A percentile compares a stretch with the other conserved stretches of the same genome.
Conservation (phyloP, 2,329 filamentous ascomycete genomes). For the Fusarium papillatum region DNA sequence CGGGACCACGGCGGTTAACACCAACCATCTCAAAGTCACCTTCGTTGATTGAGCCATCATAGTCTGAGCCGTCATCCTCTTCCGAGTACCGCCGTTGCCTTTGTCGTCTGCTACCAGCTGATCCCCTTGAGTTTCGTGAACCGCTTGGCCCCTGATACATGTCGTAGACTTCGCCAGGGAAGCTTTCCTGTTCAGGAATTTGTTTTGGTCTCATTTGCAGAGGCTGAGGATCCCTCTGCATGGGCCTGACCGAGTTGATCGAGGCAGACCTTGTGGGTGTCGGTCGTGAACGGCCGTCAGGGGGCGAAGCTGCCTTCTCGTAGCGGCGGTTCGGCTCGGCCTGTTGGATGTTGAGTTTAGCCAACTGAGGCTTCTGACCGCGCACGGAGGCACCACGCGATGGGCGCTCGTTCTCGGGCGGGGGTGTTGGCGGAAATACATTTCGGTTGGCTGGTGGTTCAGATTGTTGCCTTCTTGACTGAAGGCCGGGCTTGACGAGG, state of each 20-base stretch:
- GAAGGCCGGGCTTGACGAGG: constrained; percentile 87
- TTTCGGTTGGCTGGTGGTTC: constrained; percentile 85
- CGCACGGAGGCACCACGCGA: constrained; percentile 72
- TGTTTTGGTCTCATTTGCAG: constrained; percentile 46
- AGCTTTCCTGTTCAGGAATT: constrained; percentile 70
- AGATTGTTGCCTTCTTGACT: constrained; percentile 86
- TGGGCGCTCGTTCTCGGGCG: constrained; percentile 86
- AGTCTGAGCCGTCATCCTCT: constrained; percentile 84
- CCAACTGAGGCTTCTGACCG: constrained; percentile 71
- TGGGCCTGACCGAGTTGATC: constrained; percentile 58
- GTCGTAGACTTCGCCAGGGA: constrained; percentile 79
- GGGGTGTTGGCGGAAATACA: constrained; percentile 97
- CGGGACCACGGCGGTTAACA: constrained; percentile 59
- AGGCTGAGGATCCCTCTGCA: constrained; percentile 53
- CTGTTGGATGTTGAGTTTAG: constrained; percentile 73
- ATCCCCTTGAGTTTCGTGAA: constrained; percentile 48
- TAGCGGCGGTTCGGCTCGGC: constrained; percentile 64
- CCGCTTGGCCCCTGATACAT: constrained; percentile 64
- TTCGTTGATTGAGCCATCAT: constrained; percentile 76
- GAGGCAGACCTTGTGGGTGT: constrained; percentile 58
- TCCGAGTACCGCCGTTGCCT: constrained; percentile 77
- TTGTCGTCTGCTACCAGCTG: constrained; percentile 52
- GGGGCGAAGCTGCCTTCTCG: constrained; percentile 66
- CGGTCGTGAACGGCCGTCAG: constrained; percentile 50
- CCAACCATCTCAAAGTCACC: constrained; percentile 86